These are phyloP conservation scores for Vaccinium myrtillus DNA, from an alignment of 148 eudicot genomes.

Conservation along the genomic window DNA sequence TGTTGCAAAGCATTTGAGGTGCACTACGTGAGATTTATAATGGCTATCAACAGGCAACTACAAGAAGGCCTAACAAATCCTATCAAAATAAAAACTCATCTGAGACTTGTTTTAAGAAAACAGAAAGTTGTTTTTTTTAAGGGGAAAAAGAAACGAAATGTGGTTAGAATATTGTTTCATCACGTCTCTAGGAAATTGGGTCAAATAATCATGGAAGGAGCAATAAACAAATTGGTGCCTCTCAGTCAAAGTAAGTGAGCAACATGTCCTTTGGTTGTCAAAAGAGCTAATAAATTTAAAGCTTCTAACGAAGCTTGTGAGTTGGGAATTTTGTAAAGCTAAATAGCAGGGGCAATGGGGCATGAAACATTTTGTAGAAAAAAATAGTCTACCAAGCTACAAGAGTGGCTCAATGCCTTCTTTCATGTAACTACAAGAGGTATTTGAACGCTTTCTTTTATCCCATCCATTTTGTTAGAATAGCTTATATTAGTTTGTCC, in stretches of 20 bases:
- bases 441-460: neutral
- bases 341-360: neutral
- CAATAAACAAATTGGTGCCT: neutral
- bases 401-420: neutral
- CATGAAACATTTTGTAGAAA: neutral
- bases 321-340: neutral
- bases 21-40: neutral
- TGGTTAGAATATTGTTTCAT: neutral
- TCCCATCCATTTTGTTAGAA: too few relatives aligned
- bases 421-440: neutral
- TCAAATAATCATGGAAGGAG: neutral
- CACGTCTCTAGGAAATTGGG: neutral
- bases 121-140: too few relatives aligned
- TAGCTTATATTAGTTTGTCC: too few relatives aligned
- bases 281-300: neutral
- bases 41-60: neutral
- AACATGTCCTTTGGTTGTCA: neutral
- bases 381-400: neutral
- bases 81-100: neutral
- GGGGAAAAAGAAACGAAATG: too few relatives aligned
- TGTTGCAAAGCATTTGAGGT: conserved; percentile 22
- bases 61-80: neutral
- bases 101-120: neutral
- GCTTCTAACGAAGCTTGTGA: neutral
- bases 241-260: neutral